Base-by-base conservation (phyloP, 2,329 filamentous ascomycete genomes). In the Fusarium dimerum region DNA sequence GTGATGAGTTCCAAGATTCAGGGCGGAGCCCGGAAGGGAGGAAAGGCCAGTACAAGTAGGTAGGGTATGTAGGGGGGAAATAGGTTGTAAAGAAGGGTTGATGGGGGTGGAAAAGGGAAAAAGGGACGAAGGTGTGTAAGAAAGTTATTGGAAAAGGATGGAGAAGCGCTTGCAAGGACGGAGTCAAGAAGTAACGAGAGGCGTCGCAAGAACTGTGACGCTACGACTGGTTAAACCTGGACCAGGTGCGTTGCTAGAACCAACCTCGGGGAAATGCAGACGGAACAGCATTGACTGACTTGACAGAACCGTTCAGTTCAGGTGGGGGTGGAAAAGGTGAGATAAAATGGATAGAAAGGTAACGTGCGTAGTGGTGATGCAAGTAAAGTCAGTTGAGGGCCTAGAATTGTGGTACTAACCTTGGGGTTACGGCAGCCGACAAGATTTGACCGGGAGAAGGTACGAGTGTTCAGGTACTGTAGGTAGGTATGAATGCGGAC, bases 321-420 rank as follows among this genome's bases (percentile, higher is more conserved):
- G 20, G 20, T 26, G 20, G 20, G 20, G 20, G 20, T 26, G 20
- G 20, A 26, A 26, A 7, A 26, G 20, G 20, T 26, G 20, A 26
- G 20, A 26, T 4, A 26, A 7, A 26, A 26, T 26, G 20, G 5
- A 26, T 26, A 26, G 20, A 26, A 26, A 26, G 49, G 51, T 50
- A 60, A 58, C 60, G 62, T 63, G 62, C 58, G 60, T 63, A 52
- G 62, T 65, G 62, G 62, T 65, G 62, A 65, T 64, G 63, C 63
- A 65, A 65, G 63, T 62, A 61, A 63, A 26, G 62, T 62, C 52
- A 62, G 60, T 51, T 57, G 57, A 65, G 61, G 63, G 63, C 63
- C 63, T 65, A 64, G 63, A 65, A 65, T 59, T 57, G 61, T 59
- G 48, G 46, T 50, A 65, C 59, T 61, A 55, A 54, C 59, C 54